phyloP scores from a whole-genome alignment of 2,329 filamentous ascomycete genomes.

The Teratosphaeria gauchensis region DNA sequence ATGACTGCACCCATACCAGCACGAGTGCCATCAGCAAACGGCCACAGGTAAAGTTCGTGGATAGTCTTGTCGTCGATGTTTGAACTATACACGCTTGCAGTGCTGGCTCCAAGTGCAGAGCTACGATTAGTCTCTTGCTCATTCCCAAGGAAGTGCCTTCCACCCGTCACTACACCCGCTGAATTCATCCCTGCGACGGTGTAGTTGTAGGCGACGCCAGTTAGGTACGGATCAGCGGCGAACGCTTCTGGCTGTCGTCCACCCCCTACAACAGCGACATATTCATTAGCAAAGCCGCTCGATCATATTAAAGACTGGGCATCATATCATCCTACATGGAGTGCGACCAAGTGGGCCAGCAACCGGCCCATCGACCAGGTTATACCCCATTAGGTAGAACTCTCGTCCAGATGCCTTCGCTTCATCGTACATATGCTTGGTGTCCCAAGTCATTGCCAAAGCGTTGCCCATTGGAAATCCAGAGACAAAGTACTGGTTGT shows the following conservation, averaged over 20 bases:
- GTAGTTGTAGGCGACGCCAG: constrained; percentile 10
- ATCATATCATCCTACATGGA: constrained; percentile 31
- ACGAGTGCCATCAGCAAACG: background rate
- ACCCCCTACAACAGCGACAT: background rate
- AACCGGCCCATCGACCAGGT: constrained; percentile 49
- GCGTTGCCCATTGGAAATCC: constrained; percentile 68
- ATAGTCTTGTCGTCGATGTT: background rate
- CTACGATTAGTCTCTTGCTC: constrained; percentile 31
- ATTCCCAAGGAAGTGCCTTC: constrained; percentile 47
- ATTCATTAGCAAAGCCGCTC: background rate
- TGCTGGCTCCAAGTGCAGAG: background rate
- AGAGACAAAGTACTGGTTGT: constrained; percentile 64
- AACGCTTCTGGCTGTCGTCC: background rate
- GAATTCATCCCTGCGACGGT: constrained; percentile 17
- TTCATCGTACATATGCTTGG: constrained; percentile 42
- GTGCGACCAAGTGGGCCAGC: constrained; percentile 48
- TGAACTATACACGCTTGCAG: background rate
- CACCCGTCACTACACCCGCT: constrained; percentile 25
- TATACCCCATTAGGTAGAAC: constrained; percentile 22
- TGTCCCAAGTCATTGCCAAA: constrained; percentile 42
- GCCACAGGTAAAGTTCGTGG: constrained; percentile 1
- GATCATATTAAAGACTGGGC: background rate
- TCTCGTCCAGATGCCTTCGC: constrained; percentile 42
- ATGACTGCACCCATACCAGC: background rate
- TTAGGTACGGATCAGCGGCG: constrained; percentile 10